Conservation (phyloP, 176 grass and related monocot species). For the Ensete ventricosum region DNA sequence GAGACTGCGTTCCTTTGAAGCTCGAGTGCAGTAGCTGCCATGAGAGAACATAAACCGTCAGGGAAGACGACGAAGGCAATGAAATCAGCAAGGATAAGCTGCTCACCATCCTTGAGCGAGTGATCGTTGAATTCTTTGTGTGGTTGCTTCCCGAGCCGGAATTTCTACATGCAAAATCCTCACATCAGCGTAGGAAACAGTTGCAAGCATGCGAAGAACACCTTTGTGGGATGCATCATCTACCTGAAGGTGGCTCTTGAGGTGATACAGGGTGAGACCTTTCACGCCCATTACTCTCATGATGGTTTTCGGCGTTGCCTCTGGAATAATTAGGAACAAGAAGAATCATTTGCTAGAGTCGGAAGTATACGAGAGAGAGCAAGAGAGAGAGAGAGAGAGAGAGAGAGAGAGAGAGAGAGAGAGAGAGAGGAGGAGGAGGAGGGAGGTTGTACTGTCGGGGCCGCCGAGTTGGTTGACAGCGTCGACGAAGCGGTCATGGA, state of each 20-base stretch:
- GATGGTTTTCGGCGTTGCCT: conserved; percentile 97
- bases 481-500: conserved; percentile 93
- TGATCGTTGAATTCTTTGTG: conserved; percentile 88
- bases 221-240: background rate
- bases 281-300: conserved; percentile 99
- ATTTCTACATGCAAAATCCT: conserved; percentile 43
- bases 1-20: conserved; percentile 76
- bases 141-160: conserved; percentile 92
- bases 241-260: conserved; percentile 98
- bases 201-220: too few species aligned
- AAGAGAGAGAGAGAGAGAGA: too few species aligned
- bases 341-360: too few species aligned
- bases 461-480: conserved; percentile 91
- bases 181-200: too few species aligned
- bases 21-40: conserved; percentile 38
- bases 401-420: too few species aligned
- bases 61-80: background rate
- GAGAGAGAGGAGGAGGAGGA: background rate
- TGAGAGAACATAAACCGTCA: too few species aligned
- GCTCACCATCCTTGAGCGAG: conserved; percentile 59
- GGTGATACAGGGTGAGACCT: conserved; percentile 89
- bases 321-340: conserved; percentile 19
- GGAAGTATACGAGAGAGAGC: background rate
- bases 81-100: too few species aligned
- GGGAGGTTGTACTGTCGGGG: conserved; percentile 52